Evolutionary conservation across 352 stramenopile genomes (phyloP), one percentile per base, ranked within the genome.

Genomic region (Phytophthora idaei): DNA sequence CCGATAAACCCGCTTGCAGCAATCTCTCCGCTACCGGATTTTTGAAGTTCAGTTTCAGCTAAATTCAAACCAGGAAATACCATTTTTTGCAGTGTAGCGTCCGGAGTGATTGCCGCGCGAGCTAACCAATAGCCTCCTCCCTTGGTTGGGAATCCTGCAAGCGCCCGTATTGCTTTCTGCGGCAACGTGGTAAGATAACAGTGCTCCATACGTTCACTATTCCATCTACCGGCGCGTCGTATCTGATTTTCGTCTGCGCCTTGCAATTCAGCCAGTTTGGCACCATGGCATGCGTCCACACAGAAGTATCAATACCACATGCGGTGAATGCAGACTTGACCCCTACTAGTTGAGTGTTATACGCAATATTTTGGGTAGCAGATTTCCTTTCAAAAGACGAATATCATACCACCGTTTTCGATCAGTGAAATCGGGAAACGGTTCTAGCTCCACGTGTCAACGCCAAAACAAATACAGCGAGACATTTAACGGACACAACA

Each of bases 301-400:
- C 54, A 2, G 54, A 37, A 6, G 42, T 46, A 10, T 61, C 54
- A 2, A 61, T 61, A 3, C 54, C 42, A 27, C 42, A 53, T 8
- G 54, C 54, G 0, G 7, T 21, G 46, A 52, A 61, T 3, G 42
- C 54, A 2, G 29, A n/a, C 8, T 61, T 61, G 15, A 61, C 14
- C 0, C 54, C 28, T 10, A 15, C 44, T 17, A 61, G 29, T n/a
- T 61, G 54, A 1, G 54, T 61, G 41, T 61, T 61, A 27, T 60
- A 60, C 3, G 27, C 15, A 21, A 60, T 51, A 12, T 60, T 39
- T 42, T 17, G n/a, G 0, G 5, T 2, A 21, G 21, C 21, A 21
- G 21, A 51, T 34, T 25, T 14, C 37, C 39, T 5, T 51, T 60
- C 14, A 51, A 17, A 1, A 52, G 39, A 42, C 25, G 53, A 14